Percentiles rank a stretch among this genome's conserved stretches.
phyloP scores from a whole-genome alignment of 345 rosid species.

The Populus simonii region DNA sequence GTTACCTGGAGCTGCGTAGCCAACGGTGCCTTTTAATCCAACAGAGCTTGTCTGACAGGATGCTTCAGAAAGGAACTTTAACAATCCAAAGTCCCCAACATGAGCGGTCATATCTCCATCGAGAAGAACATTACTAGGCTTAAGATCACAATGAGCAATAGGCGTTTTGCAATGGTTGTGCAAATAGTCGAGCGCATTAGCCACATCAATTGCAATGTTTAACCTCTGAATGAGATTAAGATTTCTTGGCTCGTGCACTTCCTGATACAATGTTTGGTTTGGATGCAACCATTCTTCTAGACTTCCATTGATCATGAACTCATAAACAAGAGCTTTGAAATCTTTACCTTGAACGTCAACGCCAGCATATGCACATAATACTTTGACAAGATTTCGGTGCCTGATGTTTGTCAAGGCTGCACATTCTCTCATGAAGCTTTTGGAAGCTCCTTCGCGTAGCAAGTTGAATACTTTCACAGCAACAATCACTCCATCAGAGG shows the following conservation, averaged over 20 bases:
- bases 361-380: neutral
- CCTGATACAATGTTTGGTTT: neutral
- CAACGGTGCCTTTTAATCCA: no score
- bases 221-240: no score
- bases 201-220: no score
- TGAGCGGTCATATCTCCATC: conserved; percentile 1
- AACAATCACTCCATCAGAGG: no score
- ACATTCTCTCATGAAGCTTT: neutral
- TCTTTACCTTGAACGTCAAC: neutral
- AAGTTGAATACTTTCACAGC: no score
- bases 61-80: neutral
- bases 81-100: conserved; percentile 19
- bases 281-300: conserved; percentile 12
- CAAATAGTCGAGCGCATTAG: no score
- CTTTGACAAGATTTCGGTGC: neutral
- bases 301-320: neutral
- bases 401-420: no score
- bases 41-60: neutral
- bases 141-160: no score
- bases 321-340: neutral
- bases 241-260: neutral
- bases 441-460: no score
- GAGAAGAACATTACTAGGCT: neutral
- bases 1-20: no score
- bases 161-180: no score